Percentiles rank a stretch among this genome's conserved stretches.
These are phyloP conservation scores for Globisporangium takayamanum DNA, from an alignment of 352 stramenopile genomes.

Conservation along the genomic window DNA sequence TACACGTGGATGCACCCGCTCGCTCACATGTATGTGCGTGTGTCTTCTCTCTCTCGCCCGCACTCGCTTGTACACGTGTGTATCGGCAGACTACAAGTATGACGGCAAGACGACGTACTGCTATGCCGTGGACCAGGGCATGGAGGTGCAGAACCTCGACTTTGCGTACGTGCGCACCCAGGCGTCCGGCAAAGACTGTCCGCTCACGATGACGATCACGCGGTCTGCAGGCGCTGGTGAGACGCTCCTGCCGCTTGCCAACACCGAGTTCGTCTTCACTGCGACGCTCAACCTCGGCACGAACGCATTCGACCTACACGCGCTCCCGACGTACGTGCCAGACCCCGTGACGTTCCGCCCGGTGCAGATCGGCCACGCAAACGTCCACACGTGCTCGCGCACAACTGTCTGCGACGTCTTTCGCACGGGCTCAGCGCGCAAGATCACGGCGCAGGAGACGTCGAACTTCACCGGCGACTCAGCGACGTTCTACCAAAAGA, in stretches of 20 bases:
- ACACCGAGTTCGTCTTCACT: conserved; percentile 66
- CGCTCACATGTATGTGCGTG: not conserved
- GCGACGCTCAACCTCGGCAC: conserved; percentile 65
- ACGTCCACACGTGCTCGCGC: conserved; percentile 66
- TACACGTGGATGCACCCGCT: not conserved
- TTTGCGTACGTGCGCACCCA: conserved; percentile 58
- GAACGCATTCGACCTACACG: conserved; percentile 60
- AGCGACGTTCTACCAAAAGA: conserved; percentile 51
- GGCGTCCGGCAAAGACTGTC: conserved; percentile 37
- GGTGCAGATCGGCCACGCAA: conserved; percentile 67
- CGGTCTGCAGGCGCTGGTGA: conserved; percentile 28
- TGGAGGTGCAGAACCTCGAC: conserved; percentile 65
- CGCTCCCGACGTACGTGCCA: conserved; percentile 45
- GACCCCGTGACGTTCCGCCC: conserved; percentile 47
- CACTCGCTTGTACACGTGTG: not conserved
- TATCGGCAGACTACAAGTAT: conserved; percentile 59
- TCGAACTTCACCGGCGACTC: conserved; percentile 71
- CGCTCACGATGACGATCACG: conserved; percentile 46
- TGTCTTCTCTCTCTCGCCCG: not conserved
- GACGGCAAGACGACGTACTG: conserved; percentile 75
- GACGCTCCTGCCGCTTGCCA: conserved; percentile 19
- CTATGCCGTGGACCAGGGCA: conserved; percentile 71
- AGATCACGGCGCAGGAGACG: conserved; percentile 65
- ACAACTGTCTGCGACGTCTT: conserved; percentile 74
- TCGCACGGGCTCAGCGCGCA: conserved; percentile 48